Conservation (phyloP, 2,329 filamentous ascomycete genomes). For the Xylaria sp. region DNA sequence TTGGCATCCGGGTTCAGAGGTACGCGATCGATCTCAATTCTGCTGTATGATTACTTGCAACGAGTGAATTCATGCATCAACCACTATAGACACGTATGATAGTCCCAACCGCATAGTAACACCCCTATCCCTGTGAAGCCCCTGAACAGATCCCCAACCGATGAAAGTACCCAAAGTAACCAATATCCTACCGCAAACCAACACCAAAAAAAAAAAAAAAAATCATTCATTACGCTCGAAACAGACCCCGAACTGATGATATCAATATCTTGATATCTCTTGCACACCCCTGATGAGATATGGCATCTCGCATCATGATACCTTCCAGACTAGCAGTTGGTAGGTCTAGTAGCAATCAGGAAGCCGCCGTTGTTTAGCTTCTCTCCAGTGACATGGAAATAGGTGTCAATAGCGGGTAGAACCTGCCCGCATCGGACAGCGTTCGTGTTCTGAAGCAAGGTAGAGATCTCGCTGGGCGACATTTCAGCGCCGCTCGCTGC, state of each 20-base stretch:
- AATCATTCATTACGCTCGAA: not conserved
- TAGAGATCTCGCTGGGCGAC: not conserved
- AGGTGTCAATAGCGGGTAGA: constrained; percentile 34
- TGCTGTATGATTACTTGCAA: not conserved
- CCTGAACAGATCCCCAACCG: not conserved
- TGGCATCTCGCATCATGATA: not conserved
- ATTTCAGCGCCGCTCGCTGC: constrained; percentile 21
- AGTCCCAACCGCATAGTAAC: not conserved
- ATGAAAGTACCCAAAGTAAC: not conserved
- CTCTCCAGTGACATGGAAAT: constrained; percentile 29
- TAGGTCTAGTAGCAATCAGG: constrained; percentile 22
- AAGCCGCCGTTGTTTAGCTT: constrained; percentile 21
- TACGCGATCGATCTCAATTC: not conserved
- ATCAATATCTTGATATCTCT: not conserved
- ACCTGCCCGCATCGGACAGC: constrained; percentile 24
- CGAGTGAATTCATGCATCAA: not conserved
- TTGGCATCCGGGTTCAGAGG: not conserved
- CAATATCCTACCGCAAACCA: not conserved
- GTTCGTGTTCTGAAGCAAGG: constrained; percentile 25
- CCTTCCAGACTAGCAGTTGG: constrained; percentile 24
- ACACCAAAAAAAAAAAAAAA: no score
- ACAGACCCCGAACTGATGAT: not conserved
- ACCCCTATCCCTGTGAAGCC: not conserved
- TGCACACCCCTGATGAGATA: no score
- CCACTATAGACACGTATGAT: not conserved